Conservation (phyloP, 2,329 filamentous ascomycete species). For the Scedosporium minutisporum region DNA sequence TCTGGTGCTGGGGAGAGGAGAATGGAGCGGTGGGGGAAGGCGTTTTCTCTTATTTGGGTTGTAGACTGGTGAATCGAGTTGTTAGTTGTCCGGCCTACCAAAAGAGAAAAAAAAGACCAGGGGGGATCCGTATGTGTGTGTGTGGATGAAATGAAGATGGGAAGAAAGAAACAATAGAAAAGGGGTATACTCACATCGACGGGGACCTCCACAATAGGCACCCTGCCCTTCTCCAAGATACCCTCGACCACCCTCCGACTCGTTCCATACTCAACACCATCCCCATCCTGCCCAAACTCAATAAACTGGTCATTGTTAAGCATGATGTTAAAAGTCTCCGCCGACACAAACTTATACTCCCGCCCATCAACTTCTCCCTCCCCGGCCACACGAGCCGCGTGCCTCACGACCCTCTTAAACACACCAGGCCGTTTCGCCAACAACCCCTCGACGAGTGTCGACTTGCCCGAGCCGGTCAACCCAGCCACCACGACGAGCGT, state of each 20-base stretch:
- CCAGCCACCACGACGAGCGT: conserved; percentile 59
- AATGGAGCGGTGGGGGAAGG: neutral
- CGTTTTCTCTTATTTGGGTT: neutral
- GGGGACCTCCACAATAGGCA: conserved; percentile 47
- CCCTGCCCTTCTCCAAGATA: conserved; percentile 44
- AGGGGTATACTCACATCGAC: conserved; percentile 33
- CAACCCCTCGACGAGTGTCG: conserved; percentile 52
- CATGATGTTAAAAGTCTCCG: conserved; percentile 45
- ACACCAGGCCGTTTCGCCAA: conserved; percentile 53
- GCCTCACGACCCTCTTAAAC: conserved; percentile 49
- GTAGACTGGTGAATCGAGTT: neutral
- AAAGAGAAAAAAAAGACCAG: no score
- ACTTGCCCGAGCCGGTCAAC: conserved; percentile 51
- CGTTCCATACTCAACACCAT: conserved; percentile 45
- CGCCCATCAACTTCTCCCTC: conserved; percentile 41
- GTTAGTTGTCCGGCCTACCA: neutral
- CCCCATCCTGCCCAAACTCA: conserved; percentile 39
- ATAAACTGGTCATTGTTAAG: conserved; percentile 51
- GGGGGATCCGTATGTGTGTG: no score
- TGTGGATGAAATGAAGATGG: neutral
- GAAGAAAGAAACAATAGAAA: neutral
- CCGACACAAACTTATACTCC: conserved; percentile 45
- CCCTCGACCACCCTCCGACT: conserved; percentile 42
- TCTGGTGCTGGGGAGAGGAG: neutral
- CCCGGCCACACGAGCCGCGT: conserved; percentile 41